Conservation (phyloP, 169 alveolate genomes). For the Cryptosporidium felis region DNA sequence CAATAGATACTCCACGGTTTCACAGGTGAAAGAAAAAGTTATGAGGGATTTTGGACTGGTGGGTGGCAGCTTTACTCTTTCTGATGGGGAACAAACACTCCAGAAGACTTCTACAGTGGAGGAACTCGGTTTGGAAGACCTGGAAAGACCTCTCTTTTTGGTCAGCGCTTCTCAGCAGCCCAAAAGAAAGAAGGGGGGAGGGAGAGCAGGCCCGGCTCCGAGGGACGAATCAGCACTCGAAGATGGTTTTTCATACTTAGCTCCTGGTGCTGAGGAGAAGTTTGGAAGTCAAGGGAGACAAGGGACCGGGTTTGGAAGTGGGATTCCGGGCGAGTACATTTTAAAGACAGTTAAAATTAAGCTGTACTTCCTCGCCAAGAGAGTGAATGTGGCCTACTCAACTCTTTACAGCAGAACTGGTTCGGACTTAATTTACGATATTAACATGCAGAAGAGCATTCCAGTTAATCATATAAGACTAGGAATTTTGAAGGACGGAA, state of each 20-base stretch:
- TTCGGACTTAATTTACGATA: constrained; percentile 59
- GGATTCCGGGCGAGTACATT: constrained; percentile 65
- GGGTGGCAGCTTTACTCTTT: background rate
- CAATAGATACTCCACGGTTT: constrained; percentile 3
- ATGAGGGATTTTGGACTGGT: constrained; percentile 20
- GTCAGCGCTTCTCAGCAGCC: background rate
- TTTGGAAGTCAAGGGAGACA: background rate
- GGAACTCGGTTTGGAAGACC: constrained; percentile 34
- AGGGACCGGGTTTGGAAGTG: background rate
- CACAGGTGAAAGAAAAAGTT: background rate
- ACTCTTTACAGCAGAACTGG: constrained; percentile 49
- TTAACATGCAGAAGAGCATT: constrained; percentile 45
- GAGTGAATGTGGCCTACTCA: constrained; percentile 55
- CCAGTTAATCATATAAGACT: constrained; percentile 21
- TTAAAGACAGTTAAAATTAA: constrained; percentile 47
- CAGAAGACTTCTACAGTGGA: constrained; percentile 6
- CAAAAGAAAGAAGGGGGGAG: no score
- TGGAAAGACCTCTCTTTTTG: constrained; percentile 6
- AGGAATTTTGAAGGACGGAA: constrained; percentile 52
- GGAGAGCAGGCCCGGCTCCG: no score
- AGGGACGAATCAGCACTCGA: no score
- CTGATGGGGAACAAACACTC: constrained; percentile 21
- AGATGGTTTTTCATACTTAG: background rate
- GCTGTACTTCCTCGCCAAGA: constrained; percentile 39
- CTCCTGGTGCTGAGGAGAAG: no score